Percentiles rank a stretch among this genome's conserved stretches.
phyloP scores from a whole-genome alignment of 768 basidiomycete genomes.

The Cantharellus anzutake region DNA sequence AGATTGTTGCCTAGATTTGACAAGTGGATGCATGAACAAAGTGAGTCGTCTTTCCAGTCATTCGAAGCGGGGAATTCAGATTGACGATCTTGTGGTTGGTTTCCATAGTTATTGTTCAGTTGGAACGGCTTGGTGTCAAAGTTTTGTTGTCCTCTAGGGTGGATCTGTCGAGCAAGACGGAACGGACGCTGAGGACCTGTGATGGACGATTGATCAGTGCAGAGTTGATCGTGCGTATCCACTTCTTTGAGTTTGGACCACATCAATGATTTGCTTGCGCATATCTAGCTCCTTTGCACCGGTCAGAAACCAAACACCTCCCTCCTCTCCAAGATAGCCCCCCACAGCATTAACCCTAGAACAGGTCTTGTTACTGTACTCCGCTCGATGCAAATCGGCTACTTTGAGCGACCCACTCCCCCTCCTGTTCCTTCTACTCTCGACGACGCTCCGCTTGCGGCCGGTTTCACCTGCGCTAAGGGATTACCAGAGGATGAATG shows the following conservation, averaged over 20 bases:
- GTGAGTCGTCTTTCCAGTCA: not conserved
- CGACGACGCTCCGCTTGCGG: too few species aligned
- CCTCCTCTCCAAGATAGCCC: not conserved
- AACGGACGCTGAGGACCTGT: not conserved
- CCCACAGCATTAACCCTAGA: conserved; percentile 1
- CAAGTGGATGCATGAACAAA: conserved; percentile 15
- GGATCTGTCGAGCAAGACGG: not conserved
- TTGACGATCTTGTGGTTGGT: not conserved
- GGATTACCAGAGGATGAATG: not conserved
- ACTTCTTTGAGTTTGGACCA: not conserved
- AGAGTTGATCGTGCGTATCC: not conserved
- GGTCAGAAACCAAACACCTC: conserved; percentile 10
- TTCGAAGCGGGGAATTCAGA: too few species aligned
- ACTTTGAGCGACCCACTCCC: not conserved
- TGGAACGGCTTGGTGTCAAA: not conserved
- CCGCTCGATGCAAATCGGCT: conserved; percentile 3
- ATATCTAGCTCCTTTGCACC: conserved; percentile 7
- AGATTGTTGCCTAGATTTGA: conserved; percentile 19
- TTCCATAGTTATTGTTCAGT: not conserved
- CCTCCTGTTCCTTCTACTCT: not conserved
- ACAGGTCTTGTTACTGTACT: conserved; percentile 7
- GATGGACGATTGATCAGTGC: not conserved
- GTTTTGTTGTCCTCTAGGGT: not conserved
- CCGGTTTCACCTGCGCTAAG: not conserved
- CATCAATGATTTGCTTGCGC: not conserved